Evolutionary conservation across 495 filamentous ascomycete species (phyloP), one percentile per base, ranked within the genome.

Genomic region (Geoglossum glabrum): DNA sequence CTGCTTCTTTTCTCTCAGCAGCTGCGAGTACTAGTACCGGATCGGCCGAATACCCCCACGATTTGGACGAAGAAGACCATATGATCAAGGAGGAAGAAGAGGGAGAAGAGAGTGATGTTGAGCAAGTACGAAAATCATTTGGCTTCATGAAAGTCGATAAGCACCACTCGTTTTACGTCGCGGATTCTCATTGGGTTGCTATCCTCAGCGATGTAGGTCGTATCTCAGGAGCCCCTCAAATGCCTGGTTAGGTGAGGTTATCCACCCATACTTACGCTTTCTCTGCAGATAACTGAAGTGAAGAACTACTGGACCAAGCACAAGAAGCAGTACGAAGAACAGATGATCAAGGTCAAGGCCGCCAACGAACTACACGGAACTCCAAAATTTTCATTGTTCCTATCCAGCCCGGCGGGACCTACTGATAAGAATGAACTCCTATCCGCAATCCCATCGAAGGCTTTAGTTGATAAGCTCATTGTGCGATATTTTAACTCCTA

Each of bases 181-280:
- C 89, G 45, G 85, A 88, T 58, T 82, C 83, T 25, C 87, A 97
- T 68, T 97, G 92, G 90, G 86, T 84, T 57, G 79, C 85, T 23
- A 81, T 98, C 55, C 70, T 98, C 59, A 77, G 80, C 60, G 89
- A 95, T 76, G 83, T 87, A 63, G 59, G 57, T 46, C n/a, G 5
- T 43, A 17, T 17, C 31, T 46, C 25, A 59, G 60, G 54, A 61
- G 61, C 57, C 57, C 59, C 31, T 28, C 0, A 17, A 17, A 23
- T 28, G 21, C 13, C 27, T 34, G 50, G 19, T 6, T 21, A 17
- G n/a, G 59, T 63, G 55, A 56, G 17, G 5, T 4, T 28, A 31
- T 54, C 51, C 51, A 19, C n/a, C n/a, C 1, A 45, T 21, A 45
- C 40, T 45, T 21, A 45, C 40, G 3, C 17, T 45, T 19, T 15